Evolutionary conservation across 2,329 filamentous ascomycete genomes (phyloP), one percentile per base, ranked within the genome.

Genomic region (Xylaria hypoxylon): DNA sequence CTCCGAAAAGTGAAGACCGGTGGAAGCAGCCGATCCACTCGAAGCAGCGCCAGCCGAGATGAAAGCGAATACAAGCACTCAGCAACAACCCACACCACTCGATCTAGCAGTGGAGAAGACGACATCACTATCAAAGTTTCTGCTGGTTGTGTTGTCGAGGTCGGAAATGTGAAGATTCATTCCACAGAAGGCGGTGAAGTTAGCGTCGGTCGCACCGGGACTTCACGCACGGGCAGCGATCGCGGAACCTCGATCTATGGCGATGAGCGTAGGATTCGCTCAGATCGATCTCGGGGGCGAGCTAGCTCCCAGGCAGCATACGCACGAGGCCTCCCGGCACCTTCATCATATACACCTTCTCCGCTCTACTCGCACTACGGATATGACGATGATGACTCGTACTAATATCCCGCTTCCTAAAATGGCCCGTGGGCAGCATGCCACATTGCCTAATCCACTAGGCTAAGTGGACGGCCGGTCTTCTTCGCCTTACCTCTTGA

Each of bases 51-150:
- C 24, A 90, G 88, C 74, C 87, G 82, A 48, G 88, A 90, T 71
- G 87, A 90, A 64, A 90, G 87, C 77, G 88, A 89, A 62, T 89
- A 85, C 76, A 84, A 83, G 70, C 85, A 86, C 68, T 89, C 87
- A 60, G 86, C 86, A 31, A 88, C 87, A 0, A 90, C 88, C 13
- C 83, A 86, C 45, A 87, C 88, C 10, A 90, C 87, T 3, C 80
- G 85, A 38, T 86, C 85, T 17, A 84, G 82, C 64, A 82, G 84
- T 58, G 75, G 68, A 22, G 84, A 86, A 61, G 86, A 89, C 42
- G 86, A 89, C 67, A 80, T 89, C 63, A 90, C 86, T 17, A 89
- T 90, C 75, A 86, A 86, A 70, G 81, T 90, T 52, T 85, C 82
- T 26, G 86, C 86, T 13, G 81, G 80, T 35, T 84, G 86, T n/a